Percentiles rank a stretch among this genome's conserved stretches.
These are phyloP conservation scores for Talaromyces piceae DNA, from an alignment of 2,329 filamentous ascomycete genomes.

Conservation along the genomic window DNA sequence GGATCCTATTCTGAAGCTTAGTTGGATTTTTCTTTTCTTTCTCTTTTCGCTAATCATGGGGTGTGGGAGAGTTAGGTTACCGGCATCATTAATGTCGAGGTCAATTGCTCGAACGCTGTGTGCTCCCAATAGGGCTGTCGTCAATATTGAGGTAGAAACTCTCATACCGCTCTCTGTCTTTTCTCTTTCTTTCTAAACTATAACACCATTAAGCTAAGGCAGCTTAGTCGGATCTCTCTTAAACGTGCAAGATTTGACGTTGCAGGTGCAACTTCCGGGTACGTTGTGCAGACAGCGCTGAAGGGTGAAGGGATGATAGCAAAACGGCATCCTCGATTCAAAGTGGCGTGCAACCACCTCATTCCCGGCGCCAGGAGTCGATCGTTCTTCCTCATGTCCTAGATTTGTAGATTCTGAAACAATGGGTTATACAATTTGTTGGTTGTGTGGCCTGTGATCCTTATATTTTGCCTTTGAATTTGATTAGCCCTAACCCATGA, in stretches of 20 bases:
- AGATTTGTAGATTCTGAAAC: not conserved
- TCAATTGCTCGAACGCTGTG: slow-evolving; percentile 11
- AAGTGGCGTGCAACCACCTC: not conserved
- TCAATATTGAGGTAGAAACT: not conserved
- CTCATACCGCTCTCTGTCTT: too few relatives aligned
- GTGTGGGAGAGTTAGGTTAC: slow-evolving; percentile 3
- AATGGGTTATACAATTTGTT: not conserved
- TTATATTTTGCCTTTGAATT: too few relatives aligned
- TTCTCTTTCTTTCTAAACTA: too few relatives aligned
- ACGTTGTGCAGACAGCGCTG: not conserved
- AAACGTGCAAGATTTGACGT: too few relatives aligned
- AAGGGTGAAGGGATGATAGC: not conserved
- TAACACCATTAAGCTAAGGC: too few relatives aligned
- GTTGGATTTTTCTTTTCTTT: not conserved
- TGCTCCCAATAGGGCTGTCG: slow-evolving; percentile 5
- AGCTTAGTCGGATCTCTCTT: too few relatives aligned
- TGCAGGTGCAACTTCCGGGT: not conserved
- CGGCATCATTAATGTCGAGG: slow-evolving; percentile 11
- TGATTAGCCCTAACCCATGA: too few relatives aligned
- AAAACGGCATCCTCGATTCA: too few relatives aligned
- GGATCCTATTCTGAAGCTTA: slow-evolving; percentile 26
- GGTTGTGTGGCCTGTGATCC: too few relatives aligned
- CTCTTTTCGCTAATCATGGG: too few relatives aligned
- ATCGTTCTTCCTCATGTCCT: not conserved
- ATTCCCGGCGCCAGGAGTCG: not conserved